Evolutionary conservation across 1,284 basidiomycete genomes (phyloP).

Genomic region (Ceratorhiza oryzae-sativae): DNA sequence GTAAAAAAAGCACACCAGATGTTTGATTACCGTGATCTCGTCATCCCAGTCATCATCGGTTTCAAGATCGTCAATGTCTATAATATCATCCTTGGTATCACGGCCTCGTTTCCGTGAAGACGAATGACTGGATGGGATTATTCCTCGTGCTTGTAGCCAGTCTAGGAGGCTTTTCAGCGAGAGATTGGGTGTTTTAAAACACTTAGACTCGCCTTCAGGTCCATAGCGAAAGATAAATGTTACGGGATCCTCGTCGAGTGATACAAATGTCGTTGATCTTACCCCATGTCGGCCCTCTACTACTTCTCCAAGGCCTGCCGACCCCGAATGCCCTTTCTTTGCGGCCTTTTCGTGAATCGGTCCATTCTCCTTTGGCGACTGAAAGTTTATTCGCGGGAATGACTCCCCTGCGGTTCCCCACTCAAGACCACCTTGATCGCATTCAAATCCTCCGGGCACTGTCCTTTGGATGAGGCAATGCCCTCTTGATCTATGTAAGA

Average conservation of each 20-base stretch:
- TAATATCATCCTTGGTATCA: neutral
- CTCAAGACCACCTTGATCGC: neutral
- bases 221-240: constrained; percentile 16
- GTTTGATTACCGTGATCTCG: constrained; percentile 18
- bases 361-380: neutral
- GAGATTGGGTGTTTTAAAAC: neutral
- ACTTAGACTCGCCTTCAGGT: neutral
- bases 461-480: neutral
- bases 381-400: no score
- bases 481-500: neutral
- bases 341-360: constrained; percentile 14
- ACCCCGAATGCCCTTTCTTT: constrained; percentile 8
- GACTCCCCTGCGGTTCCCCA: neutral
- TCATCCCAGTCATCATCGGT: neutral
- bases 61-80: constrained; percentile 8
- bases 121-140: neutral
- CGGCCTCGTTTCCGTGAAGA: neutral
- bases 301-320: neutral
- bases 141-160: constrained; percentile 6
- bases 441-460: neutral
- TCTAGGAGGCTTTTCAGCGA: neutral
- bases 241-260: neutral
- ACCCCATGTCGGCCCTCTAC: neutral
- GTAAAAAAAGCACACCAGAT: neutral
- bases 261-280: neutral